phyloP scores from a whole-genome alignment of 2,329 filamentous ascomycete genomes.

The Zasmidium angulare region DNA sequence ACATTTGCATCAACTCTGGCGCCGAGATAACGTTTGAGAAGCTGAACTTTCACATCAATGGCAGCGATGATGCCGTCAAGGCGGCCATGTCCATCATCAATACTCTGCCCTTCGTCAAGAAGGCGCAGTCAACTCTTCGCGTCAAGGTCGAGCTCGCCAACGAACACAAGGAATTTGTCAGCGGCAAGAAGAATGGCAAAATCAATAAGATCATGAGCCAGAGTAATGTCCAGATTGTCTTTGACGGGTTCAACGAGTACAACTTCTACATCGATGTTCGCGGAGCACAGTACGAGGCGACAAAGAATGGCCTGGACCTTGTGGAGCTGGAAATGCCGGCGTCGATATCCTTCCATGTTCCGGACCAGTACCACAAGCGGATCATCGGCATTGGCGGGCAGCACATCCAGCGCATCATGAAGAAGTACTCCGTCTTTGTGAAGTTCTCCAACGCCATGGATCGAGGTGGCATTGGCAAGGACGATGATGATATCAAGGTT shows the following conservation, averaged over 20 bases:
- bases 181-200: conserved; percentile 99
- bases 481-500: conserved; percentile 97
- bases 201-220: conserved; percentile 99
- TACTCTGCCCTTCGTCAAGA: conserved; percentile 83
- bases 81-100: conserved; percentile 92
- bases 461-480: conserved; percentile 85
- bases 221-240: conserved; percentile 98
- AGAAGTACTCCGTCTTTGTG: conserved; percentile 99
- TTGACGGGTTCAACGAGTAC: conserved; percentile 99
- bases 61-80: conserved; percentile 95
- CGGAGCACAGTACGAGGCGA: conserved; percentile 86
- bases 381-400: conserved; percentile 98
- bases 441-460: conserved; percentile 99
- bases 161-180: conserved; percentile 99
- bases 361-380: conserved; percentile 98
- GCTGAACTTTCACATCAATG: conserved; percentile 88
- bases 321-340: conserved; percentile 99
- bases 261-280: conserved; percentile 99
- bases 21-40: conserved; percentile 95
- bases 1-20: conserved; percentile 94
- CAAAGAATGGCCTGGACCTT: conserved; percentile 85
- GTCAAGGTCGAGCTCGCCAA: conserved; percentile 99
- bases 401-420: conserved; percentile 99
- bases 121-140: conserved; percentile 86
- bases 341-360: conserved; percentile 98